A percentile compares a stretch with the other conserved stretches of the same genome.
Conservation (phyloP, 2,329 filamentous ascomycete genomes). For the Cordyceps fumosorosea region DNA sequence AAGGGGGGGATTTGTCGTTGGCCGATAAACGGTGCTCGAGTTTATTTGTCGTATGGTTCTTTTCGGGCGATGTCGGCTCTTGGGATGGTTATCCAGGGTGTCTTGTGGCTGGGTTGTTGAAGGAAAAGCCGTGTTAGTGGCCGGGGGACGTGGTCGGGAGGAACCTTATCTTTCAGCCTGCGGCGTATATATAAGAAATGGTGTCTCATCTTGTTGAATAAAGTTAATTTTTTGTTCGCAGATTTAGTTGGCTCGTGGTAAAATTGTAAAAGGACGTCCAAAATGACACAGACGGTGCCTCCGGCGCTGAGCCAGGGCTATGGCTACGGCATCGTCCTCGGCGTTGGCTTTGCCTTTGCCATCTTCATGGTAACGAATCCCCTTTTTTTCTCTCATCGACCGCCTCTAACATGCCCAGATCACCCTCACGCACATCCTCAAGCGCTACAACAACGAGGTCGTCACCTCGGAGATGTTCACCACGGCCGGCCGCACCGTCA, state of each 20-base stretch:
- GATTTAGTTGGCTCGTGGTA: neutral
- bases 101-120: neutral
- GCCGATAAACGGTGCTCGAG: neutral
- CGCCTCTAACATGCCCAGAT: conserved; percentile 32
- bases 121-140: neutral
- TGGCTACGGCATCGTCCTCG: conserved; percentile 73
- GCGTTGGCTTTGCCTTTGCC: conserved; percentile 67
- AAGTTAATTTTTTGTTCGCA: too few relatives aligned
- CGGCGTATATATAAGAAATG: neutral
- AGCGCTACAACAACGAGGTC: conserved; percentile 56
- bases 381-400: neutral
- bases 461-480: conserved; percentile 93
- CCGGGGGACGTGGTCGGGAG: neutral
- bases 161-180: neutral
- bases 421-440: conserved; percentile 62
- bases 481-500: conserved; percentile 81
- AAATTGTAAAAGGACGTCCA: neutral
- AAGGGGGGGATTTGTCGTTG: neutral
- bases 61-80: conserved; percentile 6
- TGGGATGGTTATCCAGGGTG: neutral
- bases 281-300: conserved; percentile 4
- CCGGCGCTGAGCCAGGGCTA: conserved; percentile 51
- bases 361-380: conserved; percentile 52
- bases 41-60: neutral
- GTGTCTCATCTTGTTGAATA: neutral